Evolutionary conservation across 2,329 filamentous ascomycete genomes (phyloP), one percentile per base, ranked within the genome.

Genomic region (Aspergillus fumigatus): DNA sequence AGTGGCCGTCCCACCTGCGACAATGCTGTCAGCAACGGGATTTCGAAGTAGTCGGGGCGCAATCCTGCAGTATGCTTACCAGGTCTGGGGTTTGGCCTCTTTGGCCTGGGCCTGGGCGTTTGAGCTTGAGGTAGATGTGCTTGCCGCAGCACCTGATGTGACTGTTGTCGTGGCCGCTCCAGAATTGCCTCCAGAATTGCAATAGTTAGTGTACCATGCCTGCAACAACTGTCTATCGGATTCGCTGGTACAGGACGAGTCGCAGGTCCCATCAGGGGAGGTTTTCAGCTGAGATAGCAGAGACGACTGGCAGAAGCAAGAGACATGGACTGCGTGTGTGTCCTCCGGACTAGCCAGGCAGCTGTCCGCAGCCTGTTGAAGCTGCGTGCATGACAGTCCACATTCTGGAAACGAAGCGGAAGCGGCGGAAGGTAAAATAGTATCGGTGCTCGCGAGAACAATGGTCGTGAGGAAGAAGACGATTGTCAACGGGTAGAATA

Each of bases 251-350:
- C 88, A 91, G 23, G 77, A 78, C 17, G 74, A 66, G 57, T 85
- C 82, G 74, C 90, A 92, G 14, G 89, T 81, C 4, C 83, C 83
- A 4, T 78, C 74, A 3, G 81, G 79, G 35, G 79, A 81, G 10
- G 77, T 75, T 32, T 82, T 81, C 55, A 91, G 85, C 8, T 79
- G 72, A 3, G 79, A 75, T 2, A 94, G 80, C 23, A 80, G 76
- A 11, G 78, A 61, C 51, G 88, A 84, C 64, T 80, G 76, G 76
- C 91, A 96, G 76, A 95, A 92, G 75, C 91, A 95, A 38, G 80
- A 78, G 52, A 84, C 79, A 70, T 88, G 90, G 47, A 79, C 81
- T 21, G 72, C 67, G 43, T 80, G 70, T 50, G 80, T 78, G 51
- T 80, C 79, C 6, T 74, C 71, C 4, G 81, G 71, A 3, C 73